phyloP scores from a whole-genome alignment of 805 yeast species.

The Metschnikowia aberdeeniae region DNA sequence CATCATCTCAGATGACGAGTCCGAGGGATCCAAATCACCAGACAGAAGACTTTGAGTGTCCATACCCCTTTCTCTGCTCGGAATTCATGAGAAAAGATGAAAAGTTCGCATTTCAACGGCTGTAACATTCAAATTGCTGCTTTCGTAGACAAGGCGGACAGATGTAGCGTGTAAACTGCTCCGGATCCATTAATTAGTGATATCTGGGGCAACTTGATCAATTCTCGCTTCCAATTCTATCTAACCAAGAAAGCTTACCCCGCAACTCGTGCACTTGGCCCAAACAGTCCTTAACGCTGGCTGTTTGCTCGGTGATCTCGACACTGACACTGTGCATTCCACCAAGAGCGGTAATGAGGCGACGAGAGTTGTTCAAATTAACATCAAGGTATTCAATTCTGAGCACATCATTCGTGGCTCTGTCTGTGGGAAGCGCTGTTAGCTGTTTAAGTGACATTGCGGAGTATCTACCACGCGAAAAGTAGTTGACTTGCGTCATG shows the following conservation, averaged over 20 bases:
- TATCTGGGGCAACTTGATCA: background rate
- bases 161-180: background rate
- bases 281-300: constrained; percentile 6
- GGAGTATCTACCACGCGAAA: background rate
- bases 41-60: background rate
- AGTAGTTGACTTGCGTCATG: too few relatives aligned
- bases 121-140: too few relatives aligned
- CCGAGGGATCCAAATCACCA: constrained; percentile 3
- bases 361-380: constrained; percentile 35
- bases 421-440: constrained; percentile 33
- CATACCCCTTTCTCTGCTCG: background rate
- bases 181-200: too few relatives aligned
- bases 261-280: constrained; percentile 7
- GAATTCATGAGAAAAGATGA: background rate
- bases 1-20: constrained; percentile 16
- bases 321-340: constrained; percentile 9
- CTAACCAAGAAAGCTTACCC: constrained; percentile 14
- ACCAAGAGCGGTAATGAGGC: constrained; percentile 23
- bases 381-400: constrained; percentile 36
- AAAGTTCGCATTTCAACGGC: too few relatives aligned
- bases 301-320: constrained; percentile 2
- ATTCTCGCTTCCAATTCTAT: constrained; percentile 2
- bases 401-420: constrained; percentile 29
- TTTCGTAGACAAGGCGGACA: too few relatives aligned
- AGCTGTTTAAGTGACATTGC: constrained; percentile 21